Conservation (phyloP, 164 flowering plant species). For the Cinnamomum chago region DNA sequence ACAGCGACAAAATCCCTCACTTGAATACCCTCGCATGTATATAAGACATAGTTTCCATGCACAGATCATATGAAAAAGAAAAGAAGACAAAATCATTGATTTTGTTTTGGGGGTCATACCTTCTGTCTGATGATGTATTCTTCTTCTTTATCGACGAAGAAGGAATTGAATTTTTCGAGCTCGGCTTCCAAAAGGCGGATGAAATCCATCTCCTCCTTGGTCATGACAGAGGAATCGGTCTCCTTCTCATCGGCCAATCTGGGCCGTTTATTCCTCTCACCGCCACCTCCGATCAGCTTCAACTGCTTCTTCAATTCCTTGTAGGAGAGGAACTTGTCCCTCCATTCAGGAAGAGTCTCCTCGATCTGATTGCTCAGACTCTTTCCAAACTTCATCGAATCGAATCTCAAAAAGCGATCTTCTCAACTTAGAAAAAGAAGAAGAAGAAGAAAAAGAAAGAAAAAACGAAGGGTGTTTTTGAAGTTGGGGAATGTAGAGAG, state of each 20-base stretch:
- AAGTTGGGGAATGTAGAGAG: not conserved
- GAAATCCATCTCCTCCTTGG: slow-evolving; percentile 65
- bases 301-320: slow-evolving; percentile 78
- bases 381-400: slow-evolving; percentile 88
- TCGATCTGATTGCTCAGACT: slow-evolving; percentile 83
- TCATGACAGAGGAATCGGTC: slow-evolving; percentile 25
- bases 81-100: not conserved
- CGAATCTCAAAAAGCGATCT: not conserved
- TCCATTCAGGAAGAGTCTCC: slow-evolving; percentile 92
- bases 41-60: too few species aligned
- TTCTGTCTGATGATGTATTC: slow-evolving; percentile 82
- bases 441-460: not conserved
- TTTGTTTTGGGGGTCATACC: slow-evolving; percentile 27
- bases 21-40: too few species aligned
- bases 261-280: slow-evolving; percentile 32
- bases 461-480: not conserved
- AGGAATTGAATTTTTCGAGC: slow-evolving; percentile 78
- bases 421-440: not conserved
- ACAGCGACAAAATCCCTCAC: too few species aligned
- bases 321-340: slow-evolving; percentile 85
- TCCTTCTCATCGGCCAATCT: slow-evolving; percentile 25
- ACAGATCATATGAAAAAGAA: too few species aligned
- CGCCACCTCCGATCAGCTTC: slow-evolving; percentile 47
- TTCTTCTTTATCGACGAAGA: slow-evolving; percentile 89
- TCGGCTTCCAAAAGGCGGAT: slow-evolving; percentile 64